Conservation (phyloP, 805 yeast species). For the Wickerhamomyces bovis region DNA sequence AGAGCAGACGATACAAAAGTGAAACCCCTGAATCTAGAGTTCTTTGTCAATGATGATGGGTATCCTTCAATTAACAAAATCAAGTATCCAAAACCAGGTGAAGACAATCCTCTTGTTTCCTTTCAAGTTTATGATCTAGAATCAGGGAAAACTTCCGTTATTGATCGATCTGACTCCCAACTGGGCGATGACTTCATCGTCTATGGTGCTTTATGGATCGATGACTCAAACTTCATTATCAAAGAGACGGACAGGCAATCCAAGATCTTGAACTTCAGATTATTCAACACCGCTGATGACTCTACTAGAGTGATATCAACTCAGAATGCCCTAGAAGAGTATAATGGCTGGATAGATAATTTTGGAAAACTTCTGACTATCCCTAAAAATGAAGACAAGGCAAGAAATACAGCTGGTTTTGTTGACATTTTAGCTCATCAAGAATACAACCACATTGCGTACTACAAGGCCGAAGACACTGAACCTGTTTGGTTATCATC, state of each 20-base stretch:
- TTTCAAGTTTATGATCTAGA: constrained; percentile 39
- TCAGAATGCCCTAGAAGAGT: constrained; percentile 35
- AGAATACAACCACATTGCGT: constrained; percentile 61
- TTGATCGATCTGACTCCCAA: constrained; percentile 23
- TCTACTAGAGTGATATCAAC: constrained; percentile 35
- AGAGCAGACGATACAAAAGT: constrained; percentile 57
- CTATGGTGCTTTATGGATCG: constrained; percentile 59
- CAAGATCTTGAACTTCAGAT: constrained; percentile 44
- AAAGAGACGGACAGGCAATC: constrained; percentile 63
- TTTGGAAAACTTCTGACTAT: constrained; percentile 32
- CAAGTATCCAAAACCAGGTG: constrained; percentile 74
- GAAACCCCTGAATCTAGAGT: constrained; percentile 43
- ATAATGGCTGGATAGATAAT: constrained; percentile 58
- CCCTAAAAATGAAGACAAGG: constrained; percentile 29
- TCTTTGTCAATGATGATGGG: constrained; percentile 35
- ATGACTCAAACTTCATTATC: constrained; percentile 40
- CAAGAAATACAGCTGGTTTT: constrained; percentile 42
- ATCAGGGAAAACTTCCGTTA: constrained; percentile 7
- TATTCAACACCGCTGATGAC: constrained; percentile 29
- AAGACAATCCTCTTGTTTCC: constrained; percentile 48
- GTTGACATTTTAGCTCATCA: constrained; percentile 50
- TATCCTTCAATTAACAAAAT: constrained; percentile 44
- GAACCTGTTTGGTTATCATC: constrained; percentile 36
- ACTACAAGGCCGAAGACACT: constrained; percentile 39
- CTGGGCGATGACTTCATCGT: constrained; percentile 45